Conservation (phyloP, 2,329 filamentous ascomycete species). For the Fusarium coffeatum region DNA sequence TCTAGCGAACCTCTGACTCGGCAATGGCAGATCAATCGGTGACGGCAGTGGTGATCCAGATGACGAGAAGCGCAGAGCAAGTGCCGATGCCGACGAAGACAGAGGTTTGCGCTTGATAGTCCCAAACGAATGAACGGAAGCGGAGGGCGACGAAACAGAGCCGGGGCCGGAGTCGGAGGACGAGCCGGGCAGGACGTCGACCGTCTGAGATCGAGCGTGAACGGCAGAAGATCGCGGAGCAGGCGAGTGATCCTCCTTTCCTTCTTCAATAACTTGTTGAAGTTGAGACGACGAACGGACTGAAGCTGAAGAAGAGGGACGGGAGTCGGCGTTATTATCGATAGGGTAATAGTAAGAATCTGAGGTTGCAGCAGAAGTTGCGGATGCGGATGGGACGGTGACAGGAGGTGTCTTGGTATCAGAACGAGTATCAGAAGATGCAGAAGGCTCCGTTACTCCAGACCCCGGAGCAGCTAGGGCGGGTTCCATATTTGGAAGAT, state of each 20-base stretch:
- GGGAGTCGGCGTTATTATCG: slow-evolving; percentile 28
- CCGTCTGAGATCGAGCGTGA: slow-evolving; percentile 45
- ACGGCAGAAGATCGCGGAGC: slow-evolving; percentile 29
- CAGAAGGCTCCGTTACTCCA: slow-evolving; percentile 40
- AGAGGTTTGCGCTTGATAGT: slow-evolving; percentile 71
- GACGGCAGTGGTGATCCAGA: slow-evolving; percentile 46
- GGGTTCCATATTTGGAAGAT: slow-evolving; percentile 45
- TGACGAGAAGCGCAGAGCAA: slow-evolving; percentile 44
- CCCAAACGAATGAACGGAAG: slow-evolving; percentile 35
- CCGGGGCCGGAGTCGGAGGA: slow-evolving; percentile 36
- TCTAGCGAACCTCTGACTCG: slow-evolving; percentile 66
- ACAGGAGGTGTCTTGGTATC: slow-evolving; percentile 42
- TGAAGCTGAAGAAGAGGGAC: slow-evolving; percentile 36
- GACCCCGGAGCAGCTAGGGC: slow-evolving; percentile 39
- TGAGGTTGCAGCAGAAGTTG: slow-evolving; percentile 31
- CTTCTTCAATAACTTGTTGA: background rate
- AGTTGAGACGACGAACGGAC: slow-evolving; percentile 31
- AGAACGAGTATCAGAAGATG: slow-evolving; percentile 44
- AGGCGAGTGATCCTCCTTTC: slow-evolving; percentile 10
- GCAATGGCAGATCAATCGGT: slow-evolving; percentile 57
- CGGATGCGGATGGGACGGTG: slow-evolving; percentile 21
- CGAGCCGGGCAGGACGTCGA: slow-evolving; percentile 39
- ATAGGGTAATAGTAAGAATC: slow-evolving; percentile 29
- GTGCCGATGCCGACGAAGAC: slow-evolving; percentile 58
- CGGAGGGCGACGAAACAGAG: slow-evolving; percentile 17